A percentile compares a stretch with the other conserved stretches of the same genome.
phyloP scores from a whole-genome alignment of 192 early-diverging fungal species.

The Fimicolochytrium jonesii region DNA sequence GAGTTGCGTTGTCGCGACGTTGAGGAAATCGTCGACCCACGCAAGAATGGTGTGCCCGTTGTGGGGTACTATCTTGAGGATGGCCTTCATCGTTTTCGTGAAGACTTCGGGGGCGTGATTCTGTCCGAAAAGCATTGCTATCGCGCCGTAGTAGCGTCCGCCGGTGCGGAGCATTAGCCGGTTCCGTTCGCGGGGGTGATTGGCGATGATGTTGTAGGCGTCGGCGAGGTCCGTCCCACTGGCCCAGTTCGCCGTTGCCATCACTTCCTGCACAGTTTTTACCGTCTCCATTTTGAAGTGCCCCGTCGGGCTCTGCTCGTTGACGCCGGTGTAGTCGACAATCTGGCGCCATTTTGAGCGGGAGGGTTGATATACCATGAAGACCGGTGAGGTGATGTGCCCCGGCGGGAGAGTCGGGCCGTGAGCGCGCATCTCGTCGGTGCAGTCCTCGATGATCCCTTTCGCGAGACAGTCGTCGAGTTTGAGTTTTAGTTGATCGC shows the following conservation, averaged over 20 bases:
- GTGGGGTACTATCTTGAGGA: background rate
- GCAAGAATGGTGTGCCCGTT: background rate
- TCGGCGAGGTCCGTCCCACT: slow-evolving; percentile 1
- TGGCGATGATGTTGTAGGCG: background rate
- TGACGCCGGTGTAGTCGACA: background rate
- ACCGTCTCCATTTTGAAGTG: slow-evolving; percentile 3
- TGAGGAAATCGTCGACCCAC: background rate
- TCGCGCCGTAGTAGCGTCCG: background rate
- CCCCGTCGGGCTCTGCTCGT: background rate
- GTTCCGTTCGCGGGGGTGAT: background rate
- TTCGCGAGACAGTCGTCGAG: background rate
- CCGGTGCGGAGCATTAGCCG: background rate
- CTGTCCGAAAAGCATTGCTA: background rate
- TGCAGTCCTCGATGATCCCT: background rate
- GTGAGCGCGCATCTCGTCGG: background rate
- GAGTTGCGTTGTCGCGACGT: background rate
- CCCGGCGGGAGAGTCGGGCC: background rate
- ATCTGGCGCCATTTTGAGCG: background rate
- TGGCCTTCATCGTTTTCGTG: background rate
- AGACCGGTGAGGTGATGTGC: background rate
- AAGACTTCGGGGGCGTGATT: background rate
- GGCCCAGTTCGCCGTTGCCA: background rate
- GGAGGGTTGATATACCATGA: background rate
- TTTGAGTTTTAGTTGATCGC: background rate
- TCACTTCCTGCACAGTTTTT: background rate